A percentile compares a stretch with the other conserved stretches of the same genome.
These are phyloP conservation scores for Eucalyptus tenuipes DNA, from an alignment of 345 rosid genomes.

Conservation along the genomic window DNA sequence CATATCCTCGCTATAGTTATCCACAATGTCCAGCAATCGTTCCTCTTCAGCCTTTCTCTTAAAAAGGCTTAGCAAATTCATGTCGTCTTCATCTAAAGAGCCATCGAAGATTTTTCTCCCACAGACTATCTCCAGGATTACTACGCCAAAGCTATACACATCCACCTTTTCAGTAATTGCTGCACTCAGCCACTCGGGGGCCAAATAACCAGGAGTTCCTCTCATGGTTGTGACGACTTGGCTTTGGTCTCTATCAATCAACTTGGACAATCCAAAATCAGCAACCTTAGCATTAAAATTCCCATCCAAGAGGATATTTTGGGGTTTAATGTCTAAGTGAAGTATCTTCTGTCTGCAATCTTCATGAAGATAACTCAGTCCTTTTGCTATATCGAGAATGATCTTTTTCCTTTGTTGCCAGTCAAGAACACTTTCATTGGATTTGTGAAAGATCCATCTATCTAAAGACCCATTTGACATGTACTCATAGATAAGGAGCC, in stretches of 20 bases:
- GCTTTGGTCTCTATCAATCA: conserved; percentile 2
- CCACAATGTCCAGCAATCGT: conserved; percentile 1
- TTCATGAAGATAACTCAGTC: conserved; percentile 16
- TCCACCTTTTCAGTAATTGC: conserved; percentile 6
- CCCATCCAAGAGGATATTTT: conserved; percentile 7
- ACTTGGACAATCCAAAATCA: conserved; percentile 12
- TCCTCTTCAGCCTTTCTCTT: conserved; percentile 1
- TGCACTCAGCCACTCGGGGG: conserved; percentile 1
- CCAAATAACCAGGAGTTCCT: conserved; percentile 7
- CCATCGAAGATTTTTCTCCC: conserved; percentile 5
- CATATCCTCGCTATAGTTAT: conserved; percentile 5
- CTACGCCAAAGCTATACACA: conserved; percentile 16
- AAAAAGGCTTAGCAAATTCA: conserved; percentile 9
- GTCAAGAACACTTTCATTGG: not conserved
- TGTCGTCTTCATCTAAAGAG: not conserved
- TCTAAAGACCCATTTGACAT: conserved; percentile 14
- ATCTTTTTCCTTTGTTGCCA: conserved; percentile 20
- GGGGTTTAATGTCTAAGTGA: conserved; percentile 12
- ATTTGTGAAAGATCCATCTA: conserved; percentile 6
- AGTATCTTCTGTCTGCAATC: conserved; percentile 18
- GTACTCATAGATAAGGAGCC: conserved; percentile 15
- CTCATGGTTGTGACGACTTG: not conserved
- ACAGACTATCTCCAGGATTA: conserved; percentile 13
- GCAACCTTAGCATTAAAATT: conserved; percentile 7
- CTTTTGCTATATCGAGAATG: conserved; percentile 10